Evolutionary conservation across 1,284 basidiomycete genomes (phyloP).

Genomic region (Cystobasidiaceae sp.): DNA sequence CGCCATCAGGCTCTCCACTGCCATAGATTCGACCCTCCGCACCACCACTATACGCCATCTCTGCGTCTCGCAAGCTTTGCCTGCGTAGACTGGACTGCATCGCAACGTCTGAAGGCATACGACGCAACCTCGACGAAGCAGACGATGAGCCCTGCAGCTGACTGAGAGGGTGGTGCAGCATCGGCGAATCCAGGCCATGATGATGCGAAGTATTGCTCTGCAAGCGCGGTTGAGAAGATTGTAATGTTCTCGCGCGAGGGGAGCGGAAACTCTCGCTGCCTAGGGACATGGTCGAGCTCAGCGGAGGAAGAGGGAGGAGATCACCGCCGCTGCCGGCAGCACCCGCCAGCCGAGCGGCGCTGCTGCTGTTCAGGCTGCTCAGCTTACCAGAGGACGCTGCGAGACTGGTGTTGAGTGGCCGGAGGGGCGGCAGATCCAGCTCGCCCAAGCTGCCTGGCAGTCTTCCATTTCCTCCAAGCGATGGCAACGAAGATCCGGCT

Average conservation of each 20-base stretch:
- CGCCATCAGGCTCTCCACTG: neutral
- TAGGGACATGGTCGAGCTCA: neutral
- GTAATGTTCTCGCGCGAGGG: neutral
- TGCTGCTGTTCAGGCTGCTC: no score
- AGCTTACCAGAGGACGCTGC: no score
- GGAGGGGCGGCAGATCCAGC: neutral
- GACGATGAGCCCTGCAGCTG: no score
- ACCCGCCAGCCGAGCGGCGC: no score
- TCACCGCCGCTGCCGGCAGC: neutral
- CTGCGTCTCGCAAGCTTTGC: constrained; percentile 8
- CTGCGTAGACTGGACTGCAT: neutral
- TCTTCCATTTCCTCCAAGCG: no score
- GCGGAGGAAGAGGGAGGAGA: neutral
- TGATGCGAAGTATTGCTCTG: no score
- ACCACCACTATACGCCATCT: neutral
- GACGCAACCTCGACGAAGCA: neutral
- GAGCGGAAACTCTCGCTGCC: neutral
- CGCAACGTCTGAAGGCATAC: constrained; percentile 1
- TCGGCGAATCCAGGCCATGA: no score
- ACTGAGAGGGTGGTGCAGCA: no score
- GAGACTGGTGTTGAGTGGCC: no score
- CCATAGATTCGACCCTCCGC: neutral
- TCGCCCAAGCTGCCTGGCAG: neutral
- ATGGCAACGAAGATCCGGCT: no score
- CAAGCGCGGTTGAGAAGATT: neutral